Evolutionary conservation across 495 filamentous ascomycete species (phyloP).

Genomic region (Entonaema liquescens): DNA sequence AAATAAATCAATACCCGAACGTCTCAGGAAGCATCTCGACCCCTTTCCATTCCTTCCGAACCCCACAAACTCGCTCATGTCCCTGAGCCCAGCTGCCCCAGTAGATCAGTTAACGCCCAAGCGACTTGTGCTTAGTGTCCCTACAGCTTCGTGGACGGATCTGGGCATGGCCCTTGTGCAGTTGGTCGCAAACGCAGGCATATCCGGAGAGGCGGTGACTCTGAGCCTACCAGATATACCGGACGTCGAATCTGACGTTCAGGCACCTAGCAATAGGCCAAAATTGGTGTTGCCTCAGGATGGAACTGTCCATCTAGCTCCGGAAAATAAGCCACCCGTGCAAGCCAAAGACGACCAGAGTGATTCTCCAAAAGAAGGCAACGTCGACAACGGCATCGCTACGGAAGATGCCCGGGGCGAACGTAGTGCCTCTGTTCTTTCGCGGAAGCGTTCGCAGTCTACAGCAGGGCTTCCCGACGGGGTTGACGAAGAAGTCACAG

Average conservation of each 20-base stretch:
- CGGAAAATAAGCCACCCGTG: slow-evolving; percentile 14
- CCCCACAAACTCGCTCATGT: slow-evolving; percentile 50
- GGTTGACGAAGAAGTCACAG: slow-evolving; percentile 64
- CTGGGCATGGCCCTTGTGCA: slow-evolving; percentile 52
- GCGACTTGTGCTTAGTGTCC: slow-evolving; percentile 55
- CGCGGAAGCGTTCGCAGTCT: slow-evolving; percentile 72
- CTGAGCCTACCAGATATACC: slow-evolving; percentile 49
- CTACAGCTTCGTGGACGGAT: slow-evolving; percentile 52
- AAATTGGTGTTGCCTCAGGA: slow-evolving; percentile 31
- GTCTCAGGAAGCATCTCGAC: slow-evolving; percentile 73
- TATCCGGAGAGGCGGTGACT: slow-evolving; percentile 45
- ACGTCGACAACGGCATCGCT: slow-evolving; percentile 23
- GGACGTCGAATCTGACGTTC: slow-evolving; percentile 48
- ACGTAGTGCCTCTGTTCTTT: slow-evolving; percentile 44
- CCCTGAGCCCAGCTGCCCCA: slow-evolving; percentile 20
- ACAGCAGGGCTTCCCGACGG: slow-evolving; percentile 65
- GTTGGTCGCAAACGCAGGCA: slow-evolving; percentile 44
- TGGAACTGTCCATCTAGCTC: background rate
- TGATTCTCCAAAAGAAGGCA: slow-evolving; percentile 36
- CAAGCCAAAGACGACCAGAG: slow-evolving; percentile 38
- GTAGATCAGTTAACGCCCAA: slow-evolving; percentile 62
- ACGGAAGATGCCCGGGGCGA: slow-evolving; percentile 45
- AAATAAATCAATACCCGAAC: slow-evolving; percentile 68
- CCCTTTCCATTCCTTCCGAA: slow-evolving; percentile 80
- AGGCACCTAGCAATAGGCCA: slow-evolving; percentile 49